A percentile compares a stretch with the other conserved stretches of the same genome.
phyloP scores from a whole-genome alignment of 2,329 filamentous ascomycete species.

The Pyrenochaeta sp. region DNA sequence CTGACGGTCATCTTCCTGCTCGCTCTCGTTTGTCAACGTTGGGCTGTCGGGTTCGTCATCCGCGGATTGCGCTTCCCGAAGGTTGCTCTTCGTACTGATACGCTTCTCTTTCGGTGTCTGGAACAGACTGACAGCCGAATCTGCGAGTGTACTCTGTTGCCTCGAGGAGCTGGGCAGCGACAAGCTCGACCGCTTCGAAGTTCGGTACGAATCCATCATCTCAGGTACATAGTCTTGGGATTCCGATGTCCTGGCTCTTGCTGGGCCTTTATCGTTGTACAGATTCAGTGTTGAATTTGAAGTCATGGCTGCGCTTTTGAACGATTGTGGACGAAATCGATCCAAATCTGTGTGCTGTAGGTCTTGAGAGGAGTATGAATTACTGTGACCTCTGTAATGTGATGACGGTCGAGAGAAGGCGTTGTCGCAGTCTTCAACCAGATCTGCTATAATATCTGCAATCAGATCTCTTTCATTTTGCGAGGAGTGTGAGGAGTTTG shows the following conservation, averaged over 20 bases:
- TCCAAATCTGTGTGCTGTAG: constrained; percentile 14
- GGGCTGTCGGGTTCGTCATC: constrained; percentile 7
- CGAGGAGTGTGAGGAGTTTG: neutral
- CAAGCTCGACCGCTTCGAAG: constrained; percentile 18
- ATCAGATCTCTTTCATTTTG: constrained; percentile 20
- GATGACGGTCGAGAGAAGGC: constrained; percentile 21
- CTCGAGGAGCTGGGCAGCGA: constrained; percentile 12
- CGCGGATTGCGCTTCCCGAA: constrained; percentile 13
- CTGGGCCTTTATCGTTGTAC: constrained; percentile 3
- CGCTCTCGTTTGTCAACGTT: neutral
- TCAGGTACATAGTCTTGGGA: constrained; percentile 15
- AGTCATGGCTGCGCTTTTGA: constrained; percentile 8
- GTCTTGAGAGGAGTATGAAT: constrained; percentile 13
- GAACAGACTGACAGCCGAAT: constrained; percentile 19
- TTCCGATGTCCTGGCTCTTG: neutral
- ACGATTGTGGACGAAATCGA: constrained; percentile 8
- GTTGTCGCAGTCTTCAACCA: constrained; percentile 21
- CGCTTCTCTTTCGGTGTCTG: constrained; percentile 9
- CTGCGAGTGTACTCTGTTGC: constrained; percentile 9
- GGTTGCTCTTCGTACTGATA: constrained; percentile 16
- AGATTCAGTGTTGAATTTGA: constrained; percentile 14
- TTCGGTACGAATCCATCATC: constrained; percentile 13
- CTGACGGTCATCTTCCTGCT: neutral
- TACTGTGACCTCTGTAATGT: constrained; percentile 4
- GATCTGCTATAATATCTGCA: constrained; percentile 23